Percentiles rank a stretch among this genome's conserved stretches.
phyloP scores from a whole-genome alignment of 495 filamentous ascomycete species.

The Friedmanniomyces endolithicus region DNA sequence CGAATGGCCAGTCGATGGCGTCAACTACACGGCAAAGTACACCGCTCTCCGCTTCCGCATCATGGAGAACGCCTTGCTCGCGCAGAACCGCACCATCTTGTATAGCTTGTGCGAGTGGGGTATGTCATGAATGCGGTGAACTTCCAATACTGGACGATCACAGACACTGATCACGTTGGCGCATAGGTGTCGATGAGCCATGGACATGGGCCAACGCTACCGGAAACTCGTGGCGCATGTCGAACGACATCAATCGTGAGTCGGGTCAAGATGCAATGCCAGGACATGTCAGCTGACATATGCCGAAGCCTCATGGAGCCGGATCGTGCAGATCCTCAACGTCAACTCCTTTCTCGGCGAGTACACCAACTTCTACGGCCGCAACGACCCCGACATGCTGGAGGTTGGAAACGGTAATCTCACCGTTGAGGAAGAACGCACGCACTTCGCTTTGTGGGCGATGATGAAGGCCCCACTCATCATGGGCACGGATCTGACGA shows the following conservation, averaged over 20 bases:
- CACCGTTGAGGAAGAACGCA: constrained; percentile 34
- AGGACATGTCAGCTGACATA: constrained; percentile 29
- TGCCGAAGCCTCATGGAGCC: constrained; percentile 25
- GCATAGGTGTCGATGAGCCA: constrained; percentile 25
- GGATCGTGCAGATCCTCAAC: constrained; percentile 42
- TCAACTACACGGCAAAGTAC: constrained; percentile 40
- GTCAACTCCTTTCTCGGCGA: constrained; percentile 39
- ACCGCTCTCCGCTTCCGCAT: constrained; percentile 39
- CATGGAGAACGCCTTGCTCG: constrained; percentile 51
- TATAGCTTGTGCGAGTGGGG: constrained; percentile 61
- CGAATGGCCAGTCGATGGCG: constrained; percentile 8
- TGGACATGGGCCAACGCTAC: constrained; percentile 40
- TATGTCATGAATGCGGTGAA: not conserved
- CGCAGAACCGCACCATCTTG: constrained; percentile 44
- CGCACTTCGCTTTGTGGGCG: constrained; percentile 44
- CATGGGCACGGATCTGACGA: constrained; percentile 42
- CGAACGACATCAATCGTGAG: constrained; percentile 38
- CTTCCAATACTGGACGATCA: not conserved
- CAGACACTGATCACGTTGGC: not conserved
- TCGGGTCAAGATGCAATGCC: constrained; percentile 26
- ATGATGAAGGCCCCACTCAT: constrained; percentile 46
- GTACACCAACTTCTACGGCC: constrained; percentile 41
- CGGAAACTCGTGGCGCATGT: constrained; percentile 45
- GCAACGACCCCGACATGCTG: constrained; percentile 56
- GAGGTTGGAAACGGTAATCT: constrained; percentile 44